Evolutionary conservation across 2,329 filamentous ascomycete genomes (phyloP).

Genomic region (Talaromyces sp.): DNA sequence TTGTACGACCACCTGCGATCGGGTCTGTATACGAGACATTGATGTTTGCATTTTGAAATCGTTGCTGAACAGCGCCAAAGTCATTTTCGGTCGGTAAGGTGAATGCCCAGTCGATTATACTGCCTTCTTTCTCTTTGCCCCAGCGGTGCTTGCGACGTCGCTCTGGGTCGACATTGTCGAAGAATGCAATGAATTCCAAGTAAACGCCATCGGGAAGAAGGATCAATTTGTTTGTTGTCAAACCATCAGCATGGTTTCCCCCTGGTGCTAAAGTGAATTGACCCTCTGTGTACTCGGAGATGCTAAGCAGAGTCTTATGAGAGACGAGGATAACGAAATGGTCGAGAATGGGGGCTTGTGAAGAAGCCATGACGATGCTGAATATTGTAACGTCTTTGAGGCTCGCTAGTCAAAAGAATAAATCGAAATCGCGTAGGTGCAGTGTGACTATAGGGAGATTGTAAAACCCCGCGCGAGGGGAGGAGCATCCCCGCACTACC

Average conservation of each 20-base stretch:
- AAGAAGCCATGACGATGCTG: background rate
- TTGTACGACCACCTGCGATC: constrained; percentile 11
- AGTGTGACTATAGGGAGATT: no score
- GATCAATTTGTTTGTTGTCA: constrained; percentile 23
- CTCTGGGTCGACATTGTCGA: constrained; percentile 19
- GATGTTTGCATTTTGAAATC: background rate
- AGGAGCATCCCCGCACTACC: no score
- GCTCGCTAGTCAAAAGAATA: no score
- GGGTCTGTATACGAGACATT: constrained; percentile 10
- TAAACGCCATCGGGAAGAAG: constrained; percentile 20
- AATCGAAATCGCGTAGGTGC: no score
- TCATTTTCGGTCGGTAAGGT: constrained; percentile 16
- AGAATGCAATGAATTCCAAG: constrained; percentile 24
- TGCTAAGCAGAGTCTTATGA: constrained; percentile 9
- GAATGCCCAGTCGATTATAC: constrained; percentile 24
- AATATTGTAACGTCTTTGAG: background rate
- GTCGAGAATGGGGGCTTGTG: constrained; percentile 11
- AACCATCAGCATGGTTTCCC: constrained; percentile 21
- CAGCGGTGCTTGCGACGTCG: constrained; percentile 20
- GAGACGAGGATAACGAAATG: constrained; percentile 18
- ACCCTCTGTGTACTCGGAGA: constrained; percentile 9
- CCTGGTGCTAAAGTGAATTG: constrained; percentile 19
- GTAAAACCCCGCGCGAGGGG: no score
- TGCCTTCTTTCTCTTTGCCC: constrained; percentile 20
- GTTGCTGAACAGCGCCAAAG: constrained; percentile 13